A percentile compares a stretch with the other conserved stretches of the same genome.
Conservation (phyloP, 1,284 basidiomycete genomes). For the Irpex sp. region DNA sequence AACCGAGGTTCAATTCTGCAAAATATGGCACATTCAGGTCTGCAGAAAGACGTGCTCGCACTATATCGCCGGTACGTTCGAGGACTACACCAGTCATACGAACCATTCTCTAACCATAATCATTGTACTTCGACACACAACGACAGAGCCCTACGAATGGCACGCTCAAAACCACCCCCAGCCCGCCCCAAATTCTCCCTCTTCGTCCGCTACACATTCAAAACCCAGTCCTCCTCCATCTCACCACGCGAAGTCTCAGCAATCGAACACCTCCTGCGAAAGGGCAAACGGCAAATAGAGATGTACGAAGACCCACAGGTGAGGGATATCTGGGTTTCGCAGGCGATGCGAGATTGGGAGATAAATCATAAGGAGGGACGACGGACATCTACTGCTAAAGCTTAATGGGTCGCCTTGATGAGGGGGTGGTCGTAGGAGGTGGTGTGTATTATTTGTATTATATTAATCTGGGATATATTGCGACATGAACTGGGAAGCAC, state of each 20-base stretch:
- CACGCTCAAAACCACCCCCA: conserved; percentile 55
- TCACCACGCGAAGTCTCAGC: conserved; percentile 60
- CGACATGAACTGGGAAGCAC: neutral
- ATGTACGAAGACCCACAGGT: conserved; percentile 63
- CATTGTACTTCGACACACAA: neutral
- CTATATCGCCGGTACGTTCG: conserved; percentile 64
- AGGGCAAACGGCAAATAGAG: conserved; percentile 61
- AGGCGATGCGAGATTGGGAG: conserved; percentile 65
- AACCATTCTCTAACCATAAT: neutral
- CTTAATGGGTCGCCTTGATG: neutral
- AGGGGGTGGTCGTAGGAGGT: conserved; percentile 1
- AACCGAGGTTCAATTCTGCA: neutral
- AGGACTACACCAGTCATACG: neutral
- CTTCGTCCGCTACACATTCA: conserved; percentile 67
- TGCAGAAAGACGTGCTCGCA: conserved; percentile 67
- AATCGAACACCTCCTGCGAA: conserved; percentile 71
- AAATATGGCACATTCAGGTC: conserved; percentile 42
- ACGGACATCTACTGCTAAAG: neutral
- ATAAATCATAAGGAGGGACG: conserved; percentile 17
- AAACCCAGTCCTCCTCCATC: conserved; percentile 53
- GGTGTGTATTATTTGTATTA: conserved; percentile 13
- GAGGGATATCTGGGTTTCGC: conserved; percentile 68
- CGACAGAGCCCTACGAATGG: conserved; percentile 69
- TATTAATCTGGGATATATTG: neutral
- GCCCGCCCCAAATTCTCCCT: conserved; percentile 62